Percentiles rank a stretch among this genome's conserved stretches.
Conservation (phyloP, 1,284 basidiomycete genomes). For the Moesziomyces sp. region DNA sequence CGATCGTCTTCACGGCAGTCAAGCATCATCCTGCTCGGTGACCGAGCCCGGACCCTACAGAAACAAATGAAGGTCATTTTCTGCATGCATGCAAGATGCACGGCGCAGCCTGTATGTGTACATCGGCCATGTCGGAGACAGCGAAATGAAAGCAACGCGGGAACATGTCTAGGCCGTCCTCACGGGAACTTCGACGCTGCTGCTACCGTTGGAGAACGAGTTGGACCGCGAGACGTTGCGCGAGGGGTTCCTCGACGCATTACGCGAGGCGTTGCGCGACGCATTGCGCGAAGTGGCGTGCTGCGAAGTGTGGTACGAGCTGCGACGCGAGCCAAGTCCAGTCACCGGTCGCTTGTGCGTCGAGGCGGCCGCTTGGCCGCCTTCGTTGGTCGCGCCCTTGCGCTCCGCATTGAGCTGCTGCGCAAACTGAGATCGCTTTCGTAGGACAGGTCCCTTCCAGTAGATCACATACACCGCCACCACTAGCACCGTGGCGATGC, state of each 20-base stretch:
- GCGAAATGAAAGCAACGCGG: background rate
- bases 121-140: background rate
- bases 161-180: slow-evolving; percentile 15
- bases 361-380: slow-evolving; percentile 23
- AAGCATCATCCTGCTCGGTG: too few relatives aligned
- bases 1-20: too few relatives aligned
- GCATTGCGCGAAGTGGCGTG: slow-evolving; percentile 37
- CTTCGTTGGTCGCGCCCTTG: slow-evolving; percentile 7
- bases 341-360: slow-evolving; percentile 27
- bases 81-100: background rate
- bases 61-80: background rate
- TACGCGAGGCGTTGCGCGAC: slow-evolving; percentile 23
- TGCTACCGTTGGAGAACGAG: slow-evolving; percentile 33
- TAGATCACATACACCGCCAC: slow-evolving; percentile 70
- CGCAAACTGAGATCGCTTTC: slow-evolving; percentile 43
- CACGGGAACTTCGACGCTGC: slow-evolving; percentile 22
- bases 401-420: slow-evolving; percentile 32
- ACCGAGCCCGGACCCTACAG: too few relatives aligned
- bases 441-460: slow-evolving; percentile 64
- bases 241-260: slow-evolving; percentile 20
- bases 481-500: slow-evolving; percentile 67
- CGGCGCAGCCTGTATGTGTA: background rate
- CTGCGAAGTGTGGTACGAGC: slow-evolving; percentile 40
- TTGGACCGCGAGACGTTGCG: slow-evolving; percentile 32
- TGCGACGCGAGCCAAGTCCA: slow-evolving; percentile 32